Evolutionary conservation across 2,329 filamentous ascomycete genomes (phyloP).

Genomic region (Exophiala alcalophila): DNA sequence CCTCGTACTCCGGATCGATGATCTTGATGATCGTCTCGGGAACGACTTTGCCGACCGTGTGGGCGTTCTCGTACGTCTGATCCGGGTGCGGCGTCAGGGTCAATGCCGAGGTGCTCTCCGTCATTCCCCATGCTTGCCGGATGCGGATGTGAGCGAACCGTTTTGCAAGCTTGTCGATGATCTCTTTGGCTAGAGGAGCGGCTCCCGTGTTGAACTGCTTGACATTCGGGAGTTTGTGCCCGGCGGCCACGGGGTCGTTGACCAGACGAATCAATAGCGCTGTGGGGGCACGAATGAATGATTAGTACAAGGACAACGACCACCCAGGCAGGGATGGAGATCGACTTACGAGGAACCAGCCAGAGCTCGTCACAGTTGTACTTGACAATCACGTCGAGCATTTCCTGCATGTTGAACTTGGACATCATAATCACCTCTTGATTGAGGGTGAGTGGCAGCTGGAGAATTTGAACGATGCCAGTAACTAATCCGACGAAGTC

Average conservation of each 20-base stretch:
- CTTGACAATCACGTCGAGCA: conserved; percentile 18
- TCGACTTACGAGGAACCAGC: conserved; percentile 21
- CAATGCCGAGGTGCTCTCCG: conserved; percentile 55
- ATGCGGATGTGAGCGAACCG: conserved; percentile 64
- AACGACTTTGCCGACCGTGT: conserved; percentile 35
- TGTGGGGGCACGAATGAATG: conserved; percentile 1
- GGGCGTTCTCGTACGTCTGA: conserved; percentile 11
- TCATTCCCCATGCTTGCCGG: conserved; percentile 73
- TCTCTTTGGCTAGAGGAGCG: conserved; percentile 72
- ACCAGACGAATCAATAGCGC: conserved; percentile 19
- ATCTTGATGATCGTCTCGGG: conserved; percentile 61
- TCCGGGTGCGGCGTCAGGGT: conserved; percentile 6
- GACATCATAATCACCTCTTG: conserved; percentile 20
- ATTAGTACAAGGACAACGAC: background rate
- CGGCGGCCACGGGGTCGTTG: conserved; percentile 12
- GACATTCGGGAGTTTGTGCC: conserved; percentile 63
- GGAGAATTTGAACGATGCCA: conserved; percentile 15
- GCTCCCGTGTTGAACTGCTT: conserved; percentile 68
- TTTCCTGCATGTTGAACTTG: conserved; percentile 19
- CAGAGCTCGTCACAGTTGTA: conserved; percentile 19
- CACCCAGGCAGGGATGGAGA: background rate
- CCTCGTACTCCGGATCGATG: conserved; percentile 39
- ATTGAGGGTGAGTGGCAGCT: conserved; percentile 15
- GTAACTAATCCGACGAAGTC: conserved; percentile 9
- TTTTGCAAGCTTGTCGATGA: conserved; percentile 61